These are phyloP conservation scores for Cryptococcus sp. DNA, from an alignment of 1,284 basidiomycete species.

Conservation along the genomic window DNA sequence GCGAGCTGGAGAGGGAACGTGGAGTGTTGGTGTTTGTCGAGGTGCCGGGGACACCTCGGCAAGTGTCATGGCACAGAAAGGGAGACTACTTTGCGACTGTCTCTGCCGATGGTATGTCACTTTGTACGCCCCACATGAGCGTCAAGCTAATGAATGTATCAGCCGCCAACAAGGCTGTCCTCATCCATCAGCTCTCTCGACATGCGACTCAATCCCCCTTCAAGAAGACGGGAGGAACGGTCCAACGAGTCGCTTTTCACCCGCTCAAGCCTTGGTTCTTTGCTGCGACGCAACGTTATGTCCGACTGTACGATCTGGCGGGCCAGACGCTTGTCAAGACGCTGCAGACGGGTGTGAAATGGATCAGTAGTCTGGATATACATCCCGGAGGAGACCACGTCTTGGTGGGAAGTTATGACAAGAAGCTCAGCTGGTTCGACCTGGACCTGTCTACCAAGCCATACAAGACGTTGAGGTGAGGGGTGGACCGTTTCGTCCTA, in stretches of 20 bases:
- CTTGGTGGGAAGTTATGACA: conserved; percentile 95
- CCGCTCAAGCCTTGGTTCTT: conserved; percentile 93
- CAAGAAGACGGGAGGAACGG: conserved; percentile 82
- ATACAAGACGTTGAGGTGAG: conserved; percentile 85
- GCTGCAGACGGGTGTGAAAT: conserved; percentile 83
- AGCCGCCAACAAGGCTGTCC: conserved; percentile 46
- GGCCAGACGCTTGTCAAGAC: conserved; percentile 92
- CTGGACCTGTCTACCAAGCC: conserved; percentile 91
- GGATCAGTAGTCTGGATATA: conserved; percentile 95
- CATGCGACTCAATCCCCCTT: conserved; percentile 97
- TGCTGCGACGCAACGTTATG: conserved; percentile 96
- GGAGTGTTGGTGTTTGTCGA: conserved; percentile 52
- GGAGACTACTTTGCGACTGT: conserved; percentile 97
- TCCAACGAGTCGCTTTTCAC: conserved; percentile 92
- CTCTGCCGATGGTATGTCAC: conserved; percentile 45
- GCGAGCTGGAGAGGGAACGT: conserved; percentile 48
- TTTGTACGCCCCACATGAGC: background rate
- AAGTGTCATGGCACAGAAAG: conserved; percentile 86
- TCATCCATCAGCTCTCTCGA: conserved; percentile 86
- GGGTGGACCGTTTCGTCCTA: background rate
- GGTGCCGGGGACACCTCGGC: conserved; percentile 70
- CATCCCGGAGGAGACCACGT: conserved; percentile 94
- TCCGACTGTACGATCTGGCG: conserved; percentile 90
- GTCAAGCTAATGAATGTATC: background rate
- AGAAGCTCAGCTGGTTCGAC: conserved; percentile 98